Evolutionary conservation across 805 yeast genomes (phyloP), one percentile per base, ranked within the genome.

Genomic region (Wickerhamiella alocasiicola): DNA sequence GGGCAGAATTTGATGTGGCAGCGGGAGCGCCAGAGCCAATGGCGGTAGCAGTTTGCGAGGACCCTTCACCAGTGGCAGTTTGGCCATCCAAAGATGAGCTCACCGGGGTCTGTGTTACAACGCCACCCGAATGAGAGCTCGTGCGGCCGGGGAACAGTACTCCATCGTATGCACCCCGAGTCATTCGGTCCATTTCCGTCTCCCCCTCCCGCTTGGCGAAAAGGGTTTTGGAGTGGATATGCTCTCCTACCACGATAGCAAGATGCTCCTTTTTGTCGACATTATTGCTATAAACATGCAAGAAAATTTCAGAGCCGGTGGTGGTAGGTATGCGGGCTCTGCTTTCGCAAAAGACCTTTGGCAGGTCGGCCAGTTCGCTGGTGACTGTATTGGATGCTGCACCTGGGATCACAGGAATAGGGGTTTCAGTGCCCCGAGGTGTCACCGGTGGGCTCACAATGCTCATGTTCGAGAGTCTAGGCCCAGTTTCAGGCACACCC

Each of bases 161-260:
- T 5, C 99, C 99, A 24, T 82, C 74, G 51, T 91, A 91, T 0
- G 98, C 98, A 20, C 99, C 99, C 50, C 98, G 71, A n/a, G 94
- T 85, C 96, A 91, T 91, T 50, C 98, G 63, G 57, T 84, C 96
- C 51, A 74, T 78, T 60, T 85, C 96, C 0, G 94, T 67, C 48
- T 91, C 98, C 33, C 74, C 73, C 0, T 63, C 63, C 40, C 82
- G 64, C 38, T 62, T 63, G 33, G 63, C 69, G 62, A 74, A 91
- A 38, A 91, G 64, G 3, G 84, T 66, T 54, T 71, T 68, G 2
- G 95, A 83, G 49, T 95, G 69, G 40, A 91, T 78, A 49, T 81
- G 80, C 54, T 84, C 94, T 7, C 97, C 96, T 63, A 91, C 88
- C 4, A 91, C 98, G 44, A 91, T 88, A 5, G 98, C 98, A 53